Percentiles rank a stretch among this genome's conserved stretches.
Conservation (phyloP, 2,329 filamentous ascomycete genomes). For the Laburnicola sp. region DNA sequence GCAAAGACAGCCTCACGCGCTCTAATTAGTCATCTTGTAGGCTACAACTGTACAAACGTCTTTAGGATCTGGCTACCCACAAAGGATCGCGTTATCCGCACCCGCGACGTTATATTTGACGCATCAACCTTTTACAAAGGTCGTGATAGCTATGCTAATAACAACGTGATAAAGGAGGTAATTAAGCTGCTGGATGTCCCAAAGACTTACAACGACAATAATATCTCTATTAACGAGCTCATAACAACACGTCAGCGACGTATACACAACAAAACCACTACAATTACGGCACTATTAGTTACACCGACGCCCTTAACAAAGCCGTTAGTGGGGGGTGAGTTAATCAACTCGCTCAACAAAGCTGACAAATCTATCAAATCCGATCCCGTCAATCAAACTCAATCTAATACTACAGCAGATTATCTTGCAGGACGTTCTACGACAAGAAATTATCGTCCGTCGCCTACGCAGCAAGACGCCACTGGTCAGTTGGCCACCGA, state of each 20-base stretch:
- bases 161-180: background rate
- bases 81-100: background rate
- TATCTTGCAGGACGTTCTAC: too few species aligned
- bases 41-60: conserved; percentile 23
- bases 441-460: too few species aligned
- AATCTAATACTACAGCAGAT: too few species aligned
- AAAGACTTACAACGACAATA: background rate
- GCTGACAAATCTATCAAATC: too few species aligned
- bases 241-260: background rate
- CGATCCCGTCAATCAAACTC: too few species aligned
- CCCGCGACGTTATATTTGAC: background rate
- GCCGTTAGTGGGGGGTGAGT: background rate
- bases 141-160: conserved; percentile 2
- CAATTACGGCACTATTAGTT: background rate
- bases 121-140: background rate
- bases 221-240: background rate
- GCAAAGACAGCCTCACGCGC: conserved; percentile 15
- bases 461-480: too few species aligned
- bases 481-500: too few species aligned
- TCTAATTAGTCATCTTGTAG: conserved; percentile 20
- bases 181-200: background rate
- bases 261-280: background rate
- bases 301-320: background rate
- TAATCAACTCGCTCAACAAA: background rate
- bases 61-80: conserved; percentile 15